A percentile compares a stretch with the other conserved stretches of the same genome.
Conservation (phyloP, 2,329 filamentous ascomycete species). For the Claviceps sp. region DNA sequence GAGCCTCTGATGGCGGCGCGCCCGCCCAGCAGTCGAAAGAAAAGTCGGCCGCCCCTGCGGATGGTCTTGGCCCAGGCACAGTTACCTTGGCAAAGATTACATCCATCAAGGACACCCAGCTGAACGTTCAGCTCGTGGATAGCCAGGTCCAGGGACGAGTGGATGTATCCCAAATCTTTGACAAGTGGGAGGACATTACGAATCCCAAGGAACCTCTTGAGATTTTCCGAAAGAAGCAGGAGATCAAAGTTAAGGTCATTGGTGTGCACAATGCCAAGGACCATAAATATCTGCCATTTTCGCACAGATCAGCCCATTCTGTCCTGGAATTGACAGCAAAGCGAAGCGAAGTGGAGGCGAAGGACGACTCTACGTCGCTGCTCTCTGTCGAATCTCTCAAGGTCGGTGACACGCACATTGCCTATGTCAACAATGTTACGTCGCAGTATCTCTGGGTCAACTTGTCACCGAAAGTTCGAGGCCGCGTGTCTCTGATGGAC, state of each 20-base stretch:
- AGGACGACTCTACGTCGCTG: slow-evolving; percentile 22
- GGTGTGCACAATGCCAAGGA: slow-evolving; percentile 83
- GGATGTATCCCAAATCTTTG: slow-evolving; percentile 81
- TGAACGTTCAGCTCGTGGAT: slow-evolving; percentile 81
- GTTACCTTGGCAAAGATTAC: slow-evolving; percentile 63
- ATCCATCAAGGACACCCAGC: slow-evolving; percentile 80
- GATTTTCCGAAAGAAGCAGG: slow-evolving; percentile 57
- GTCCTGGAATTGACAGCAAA: slow-evolving; percentile 83
- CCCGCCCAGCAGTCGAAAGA: slow-evolving; percentile 24
- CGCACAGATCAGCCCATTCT: slow-evolving; percentile 67
- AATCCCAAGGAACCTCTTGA: slow-evolving; percentile 68
- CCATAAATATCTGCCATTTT: slow-evolving; percentile 82
- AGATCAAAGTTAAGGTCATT: slow-evolving; percentile 62
- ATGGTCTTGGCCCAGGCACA: slow-evolving; percentile 61
- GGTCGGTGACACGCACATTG: slow-evolving; percentile 58
- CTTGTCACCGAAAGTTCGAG: slow-evolving; percentile 74
- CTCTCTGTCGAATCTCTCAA: slow-evolving; percentile 62
- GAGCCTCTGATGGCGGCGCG: slow-evolving; percentile 32
- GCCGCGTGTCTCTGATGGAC: slow-evolving; percentile 70
- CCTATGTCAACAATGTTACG: slow-evolving; percentile 81
- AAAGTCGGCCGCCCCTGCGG: slow-evolving; percentile 30
- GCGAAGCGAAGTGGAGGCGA: slow-evolving; percentile 45
- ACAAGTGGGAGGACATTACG: slow-evolving; percentile 73
- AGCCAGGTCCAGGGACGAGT: slow-evolving; percentile 67
- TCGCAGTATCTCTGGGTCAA: slow-evolving; percentile 81